Base-by-base conservation (phyloP, 768 basidiomycete species). In the Xerocomellus intermedius region DNA sequence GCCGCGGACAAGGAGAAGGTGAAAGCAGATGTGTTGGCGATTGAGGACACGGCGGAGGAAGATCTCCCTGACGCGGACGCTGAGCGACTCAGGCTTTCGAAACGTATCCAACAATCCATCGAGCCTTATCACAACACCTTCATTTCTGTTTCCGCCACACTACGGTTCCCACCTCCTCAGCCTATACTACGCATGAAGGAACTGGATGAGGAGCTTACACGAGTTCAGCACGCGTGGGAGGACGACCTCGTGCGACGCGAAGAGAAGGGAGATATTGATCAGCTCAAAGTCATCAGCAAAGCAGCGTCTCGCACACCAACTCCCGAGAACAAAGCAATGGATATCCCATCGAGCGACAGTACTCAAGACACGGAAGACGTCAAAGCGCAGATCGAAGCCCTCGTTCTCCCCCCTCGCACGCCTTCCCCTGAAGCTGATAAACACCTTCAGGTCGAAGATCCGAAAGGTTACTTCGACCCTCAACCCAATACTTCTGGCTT, bases 101-200 rank as follows among this genome's bases (percentile, higher is more conserved):
- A 81, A 50, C 83, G 91, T 19, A 93, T 97, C 32, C 84, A 91
- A 47, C 78, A 87, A 50, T 85, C 90, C 0, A 77, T 95, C n/a
- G 82, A 89, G 38, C 89, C 91, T 2, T 99, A 97, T 68, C 75
- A 79, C 61, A 84, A 77, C 57, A 94, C 91, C 2, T 93, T 94
- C 65, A 89, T 98, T 30, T 98, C 97, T 2, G 91, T 94, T 41
- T 98, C 95, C 3, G 89, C 95, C 0, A 93, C 94, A 0, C 75
- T 98, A 44, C 84, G 92, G 5, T 97, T 97, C 68, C 91, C 87
- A 14, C 94, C 96, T 22, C 97, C 97, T 5, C 87, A 91, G 65
- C 89, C 94, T 8, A 82, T 99, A 38, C 77, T 82, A 3, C 81
- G 82, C 43, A 97, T 98, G 93, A 88, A 90, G 63, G 87, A 91